Evolutionary conservation across 2,329 filamentous ascomycete genomes (phyloP).

Genomic region (Alternaria novae-zelandiae): DNA sequence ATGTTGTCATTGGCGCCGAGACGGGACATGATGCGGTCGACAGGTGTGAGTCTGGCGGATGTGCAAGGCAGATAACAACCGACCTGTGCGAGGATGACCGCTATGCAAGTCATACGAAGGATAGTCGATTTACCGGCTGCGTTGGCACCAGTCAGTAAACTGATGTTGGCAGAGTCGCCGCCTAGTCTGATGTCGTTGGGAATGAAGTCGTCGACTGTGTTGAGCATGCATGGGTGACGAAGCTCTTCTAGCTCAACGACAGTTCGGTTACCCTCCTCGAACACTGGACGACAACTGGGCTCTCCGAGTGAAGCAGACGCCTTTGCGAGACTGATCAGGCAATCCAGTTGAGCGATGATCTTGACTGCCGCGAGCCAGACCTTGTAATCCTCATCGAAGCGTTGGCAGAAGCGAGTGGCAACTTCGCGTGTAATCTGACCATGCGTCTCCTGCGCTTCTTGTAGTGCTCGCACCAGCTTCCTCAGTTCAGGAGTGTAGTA

Average conservation of each 20-base stretch:
- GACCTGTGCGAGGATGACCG: slow-evolving; percentile 96
- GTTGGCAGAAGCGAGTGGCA: slow-evolving; percentile 78
- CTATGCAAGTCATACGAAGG: slow-evolving; percentile 93
- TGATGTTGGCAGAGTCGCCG: slow-evolving; percentile 81
- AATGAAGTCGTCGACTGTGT: slow-evolving; percentile 90
- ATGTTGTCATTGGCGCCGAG: slow-evolving; percentile 99
- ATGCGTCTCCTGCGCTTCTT: slow-evolving; percentile 94
- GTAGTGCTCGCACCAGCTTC: slow-evolving; percentile 80
- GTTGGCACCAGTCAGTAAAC: slow-evolving; percentile 92
- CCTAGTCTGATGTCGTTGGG: slow-evolving; percentile 92
- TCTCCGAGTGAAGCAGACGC: slow-evolving; percentile 83
- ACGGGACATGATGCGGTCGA: slow-evolving; percentile 98
- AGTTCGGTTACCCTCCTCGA: slow-evolving; percentile 83
- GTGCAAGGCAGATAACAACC: slow-evolving; percentile 89
- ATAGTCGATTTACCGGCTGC: slow-evolving; percentile 97
- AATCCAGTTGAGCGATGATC: slow-evolving; percentile 91
- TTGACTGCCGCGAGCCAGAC: slow-evolving; percentile 90
- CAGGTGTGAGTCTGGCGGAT: slow-evolving; percentile 82
- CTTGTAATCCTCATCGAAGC: slow-evolving; percentile 86
- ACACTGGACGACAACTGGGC: slow-evolving; percentile 86
- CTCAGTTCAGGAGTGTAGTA: slow-evolving; percentile 91
- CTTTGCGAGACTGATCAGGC: slow-evolving; percentile 89
- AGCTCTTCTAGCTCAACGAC: slow-evolving; percentile 91
- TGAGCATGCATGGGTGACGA: slow-evolving; percentile 92
- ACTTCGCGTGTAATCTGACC: slow-evolving; percentile 90